Evolutionary conservation across 2,329 filamentous ascomycete genomes (phyloP).

Genomic region (Helotiales sp.): DNA sequence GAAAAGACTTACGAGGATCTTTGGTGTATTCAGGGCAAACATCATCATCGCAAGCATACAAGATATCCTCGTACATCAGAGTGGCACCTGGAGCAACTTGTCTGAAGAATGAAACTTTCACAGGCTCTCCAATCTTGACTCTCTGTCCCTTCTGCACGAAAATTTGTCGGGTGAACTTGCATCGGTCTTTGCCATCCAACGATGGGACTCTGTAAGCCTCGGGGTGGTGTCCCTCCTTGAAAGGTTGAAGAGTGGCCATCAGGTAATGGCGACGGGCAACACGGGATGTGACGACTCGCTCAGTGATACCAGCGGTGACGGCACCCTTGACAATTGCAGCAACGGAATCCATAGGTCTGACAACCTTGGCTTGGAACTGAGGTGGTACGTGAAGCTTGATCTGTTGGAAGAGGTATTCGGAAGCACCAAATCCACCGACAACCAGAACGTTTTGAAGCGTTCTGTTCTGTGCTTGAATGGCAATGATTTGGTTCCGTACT

Average conservation of each 20-base stretch:
- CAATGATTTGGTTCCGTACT: constrained; percentile 97
- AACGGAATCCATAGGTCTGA: constrained; percentile 98
- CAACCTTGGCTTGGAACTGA: constrained; percentile 97
- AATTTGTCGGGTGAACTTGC: constrained; percentile 98
- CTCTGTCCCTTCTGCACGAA: constrained; percentile 98
- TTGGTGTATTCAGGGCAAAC: constrained; percentile 99
- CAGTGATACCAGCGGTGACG: constrained; percentile 96
- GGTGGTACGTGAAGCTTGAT: constrained; percentile 98
- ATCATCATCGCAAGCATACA: constrained; percentile 97
- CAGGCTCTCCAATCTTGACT: constrained; percentile 98
- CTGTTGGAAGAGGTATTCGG: constrained; percentile 98
- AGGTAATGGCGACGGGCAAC: constrained; percentile 97
- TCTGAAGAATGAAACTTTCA: constrained; percentile 98
- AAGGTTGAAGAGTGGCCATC: constrained; percentile 97
- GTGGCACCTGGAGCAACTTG: constrained; percentile 97
- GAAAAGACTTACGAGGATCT: constrained; percentile 83
- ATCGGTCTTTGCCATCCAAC: constrained; percentile 94
- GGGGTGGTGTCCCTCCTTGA: constrained; percentile 98
- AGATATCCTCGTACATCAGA: constrained; percentile 98
- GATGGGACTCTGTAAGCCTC: constrained; percentile 97
- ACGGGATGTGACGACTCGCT: constrained; percentile 94
- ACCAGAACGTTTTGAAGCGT: constrained; percentile 94
- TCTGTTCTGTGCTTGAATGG: constrained; percentile 96
- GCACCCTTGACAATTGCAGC: constrained; percentile 98
- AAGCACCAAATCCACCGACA: constrained; percentile 96